A percentile compares a stretch with the other conserved stretches of the same genome.
Conservation (phyloP, 129 eudicot genomes). For the Deinandra increscens region DNA sequence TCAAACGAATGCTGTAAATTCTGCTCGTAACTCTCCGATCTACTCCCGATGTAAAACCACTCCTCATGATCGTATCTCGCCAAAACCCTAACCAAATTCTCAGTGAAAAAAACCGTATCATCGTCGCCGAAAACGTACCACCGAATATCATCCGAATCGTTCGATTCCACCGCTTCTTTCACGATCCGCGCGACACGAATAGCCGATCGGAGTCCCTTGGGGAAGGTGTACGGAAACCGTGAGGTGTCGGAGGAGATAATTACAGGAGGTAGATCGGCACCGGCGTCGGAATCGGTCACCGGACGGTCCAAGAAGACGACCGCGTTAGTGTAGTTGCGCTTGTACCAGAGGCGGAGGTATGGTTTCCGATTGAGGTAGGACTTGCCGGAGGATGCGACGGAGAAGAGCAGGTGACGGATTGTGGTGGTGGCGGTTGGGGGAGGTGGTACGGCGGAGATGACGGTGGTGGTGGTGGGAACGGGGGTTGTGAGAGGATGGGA, state of each 20-base stretch:
- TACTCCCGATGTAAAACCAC: constrained; percentile 65
- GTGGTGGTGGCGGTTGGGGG: constrained; percentile 14
- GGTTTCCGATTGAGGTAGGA: constrained; percentile 51
- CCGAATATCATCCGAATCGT: constrained; percentile 24
- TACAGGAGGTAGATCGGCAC: constrained; percentile 35
- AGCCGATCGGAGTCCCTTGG: constrained; percentile 60
- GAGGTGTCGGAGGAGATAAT: constrained; percentile 45
- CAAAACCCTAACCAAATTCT: constrained; percentile 51
- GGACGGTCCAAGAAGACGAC: constrained; percentile 60
- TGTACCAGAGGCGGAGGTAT: constrained; percentile 63
- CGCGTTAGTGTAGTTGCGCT: constrained; percentile 51
- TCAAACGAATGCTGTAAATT: constrained; percentile 49
- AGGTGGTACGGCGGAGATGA: constrained; percentile 28
- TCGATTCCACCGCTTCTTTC: constrained; percentile 48
- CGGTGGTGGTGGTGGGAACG: constrained; percentile 17
- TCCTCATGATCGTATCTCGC: constrained; percentile 51
- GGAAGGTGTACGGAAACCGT: constrained; percentile 53
- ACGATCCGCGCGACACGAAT: constrained; percentile 71
- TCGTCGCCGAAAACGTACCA: constrained; percentile 83
- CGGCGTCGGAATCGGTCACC: constrained; percentile 18
- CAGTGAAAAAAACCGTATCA: constrained; percentile 63
- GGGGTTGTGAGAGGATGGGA: constrained; percentile 38
- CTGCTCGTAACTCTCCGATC: constrained; percentile 64
- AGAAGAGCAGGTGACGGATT: constrained; percentile 57
- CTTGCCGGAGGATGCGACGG: constrained; percentile 57